Evolutionary conservation across 1,139 yeast genomes (phyloP), one percentile per base, ranked within the genome.

Genomic region (Kazachstania sp.): DNA sequence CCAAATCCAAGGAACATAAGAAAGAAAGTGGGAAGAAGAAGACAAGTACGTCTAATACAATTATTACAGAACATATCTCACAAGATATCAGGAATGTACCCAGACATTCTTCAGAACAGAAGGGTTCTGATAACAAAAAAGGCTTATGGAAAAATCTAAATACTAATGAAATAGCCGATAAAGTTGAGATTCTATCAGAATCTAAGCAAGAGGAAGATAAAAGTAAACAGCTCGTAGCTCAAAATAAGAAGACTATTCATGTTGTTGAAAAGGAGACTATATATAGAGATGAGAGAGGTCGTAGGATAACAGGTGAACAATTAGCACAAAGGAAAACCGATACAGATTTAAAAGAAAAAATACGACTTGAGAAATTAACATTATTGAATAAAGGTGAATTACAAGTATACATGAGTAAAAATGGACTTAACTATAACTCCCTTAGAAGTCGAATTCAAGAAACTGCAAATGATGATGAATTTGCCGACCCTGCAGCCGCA

Each of bases 401-500:
- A 12, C 79, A 77, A 54, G 55, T 51, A 19, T 49, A 49, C 15
- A 37, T 51, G 44, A 35, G 28, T 13, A 43, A 47, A 31, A 47
- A 47, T 37, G 18, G 26, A 7, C 28, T 36, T 12, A 39, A 45
- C 11, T 39, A 35, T 12, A 32, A 29, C 19, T 35, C 45, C 3
- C 16, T 46, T 6, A 28, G n/a, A 15, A 12, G 8, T 9, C 11
- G 18, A n/a, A 8, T 28, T 23, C 11, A 11, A 4, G 11, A 19
- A 32, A 13, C n/a, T 38, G 8, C 9, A 19, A 23, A 29, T 7
- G 20, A 40, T 13, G 31, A 26, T 13, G 32, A 43, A n/a, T 15
- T 66, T n/a, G 67, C 85, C 40, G 97, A 88, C 60, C 96, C 96
- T 0, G 72, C 85, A 37, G 66, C 74, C 7, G 58, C 71, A 12